Conservation (phyloP, 768 basidiomycete genomes). For the Mrakia frigida region DNA sequence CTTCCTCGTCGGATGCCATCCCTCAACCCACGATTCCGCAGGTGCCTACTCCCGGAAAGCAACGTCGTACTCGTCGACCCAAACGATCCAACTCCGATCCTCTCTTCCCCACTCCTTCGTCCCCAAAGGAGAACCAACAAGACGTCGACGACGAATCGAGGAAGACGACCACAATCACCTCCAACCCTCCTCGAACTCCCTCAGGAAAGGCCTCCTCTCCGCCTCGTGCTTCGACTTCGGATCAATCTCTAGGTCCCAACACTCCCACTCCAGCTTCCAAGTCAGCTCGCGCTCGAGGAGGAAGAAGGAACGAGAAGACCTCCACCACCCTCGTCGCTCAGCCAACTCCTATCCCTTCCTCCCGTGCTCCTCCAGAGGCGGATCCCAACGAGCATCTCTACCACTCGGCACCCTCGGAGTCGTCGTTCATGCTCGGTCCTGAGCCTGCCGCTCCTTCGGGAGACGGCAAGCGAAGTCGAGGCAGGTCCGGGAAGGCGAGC, state of each 20-base stretch:
- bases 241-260: background rate
- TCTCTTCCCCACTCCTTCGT: background rate
- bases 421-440: constrained; percentile 13
- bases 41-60: background rate
- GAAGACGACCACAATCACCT: background rate
- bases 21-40: background rate
- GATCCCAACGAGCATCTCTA: background rate
- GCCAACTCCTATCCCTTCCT: background rate
- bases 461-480: constrained; percentile 4
- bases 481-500: background rate
- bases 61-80: constrained; percentile 7
- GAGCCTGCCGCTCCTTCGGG: background rate
- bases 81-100: constrained; percentile 14
- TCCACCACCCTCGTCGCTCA: background rate
- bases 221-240: background rate
- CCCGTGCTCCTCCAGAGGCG: constrained; percentile 2
- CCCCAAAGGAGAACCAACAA: background rate
- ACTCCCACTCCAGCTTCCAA: constrained; percentile 3
- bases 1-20: background rate
- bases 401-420: constrained; percentile 21
- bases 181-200: constrained; percentile 11
- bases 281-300: background rate
- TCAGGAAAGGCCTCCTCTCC: background rate
- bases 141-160: background rate
- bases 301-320: background rate